A percentile compares a stretch with the other conserved stretches of the same genome.
Conservation (phyloP, 495 filamentous ascomycete species). For the Penicillium salamii region DNA sequence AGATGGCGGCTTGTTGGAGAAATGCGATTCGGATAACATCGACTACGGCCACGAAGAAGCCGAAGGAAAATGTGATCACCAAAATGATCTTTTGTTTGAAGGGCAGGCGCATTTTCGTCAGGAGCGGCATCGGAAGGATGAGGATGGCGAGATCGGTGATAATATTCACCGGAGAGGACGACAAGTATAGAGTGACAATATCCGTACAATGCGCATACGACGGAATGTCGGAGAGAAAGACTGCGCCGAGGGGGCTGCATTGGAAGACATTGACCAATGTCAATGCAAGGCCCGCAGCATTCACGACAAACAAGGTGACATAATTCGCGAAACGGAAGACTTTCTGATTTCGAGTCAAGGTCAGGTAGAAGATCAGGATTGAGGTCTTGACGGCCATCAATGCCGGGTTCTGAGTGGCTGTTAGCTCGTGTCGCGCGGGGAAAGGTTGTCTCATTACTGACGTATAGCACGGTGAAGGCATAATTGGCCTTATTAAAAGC, state of each 20-base stretch:
- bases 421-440: neutral
- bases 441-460: constrained; percentile 36
- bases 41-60: constrained; percentile 81
- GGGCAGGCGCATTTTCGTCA: constrained; percentile 81
- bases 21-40: constrained; percentile 90
- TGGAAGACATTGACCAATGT: constrained; percentile 88
- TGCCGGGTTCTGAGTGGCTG: constrained; percentile 69
- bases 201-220: constrained; percentile 58
- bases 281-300: constrained; percentile 71
- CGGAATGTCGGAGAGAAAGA: constrained; percentile 49
- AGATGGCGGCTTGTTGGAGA: constrained; percentile 67
- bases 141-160: constrained; percentile 81
- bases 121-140: constrained; percentile 80
- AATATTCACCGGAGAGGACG: constrained; percentile 79
- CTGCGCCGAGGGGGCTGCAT: constrained; percentile 70
- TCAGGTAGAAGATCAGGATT: constrained; percentile 86
- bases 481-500: constrained; percentile 68
- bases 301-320: constrained; percentile 68
- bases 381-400: constrained; percentile 77
- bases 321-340: constrained; percentile 69
- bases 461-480: constrained; percentile 80
- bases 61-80: constrained; percentile 75
- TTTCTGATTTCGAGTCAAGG: constrained; percentile 70
- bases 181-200: constrained; percentile 78
- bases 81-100: constrained; percentile 81